Base-by-base conservation (phyloP, 805 yeast genomes). In the Torulaspora delbrueckii region DNA sequence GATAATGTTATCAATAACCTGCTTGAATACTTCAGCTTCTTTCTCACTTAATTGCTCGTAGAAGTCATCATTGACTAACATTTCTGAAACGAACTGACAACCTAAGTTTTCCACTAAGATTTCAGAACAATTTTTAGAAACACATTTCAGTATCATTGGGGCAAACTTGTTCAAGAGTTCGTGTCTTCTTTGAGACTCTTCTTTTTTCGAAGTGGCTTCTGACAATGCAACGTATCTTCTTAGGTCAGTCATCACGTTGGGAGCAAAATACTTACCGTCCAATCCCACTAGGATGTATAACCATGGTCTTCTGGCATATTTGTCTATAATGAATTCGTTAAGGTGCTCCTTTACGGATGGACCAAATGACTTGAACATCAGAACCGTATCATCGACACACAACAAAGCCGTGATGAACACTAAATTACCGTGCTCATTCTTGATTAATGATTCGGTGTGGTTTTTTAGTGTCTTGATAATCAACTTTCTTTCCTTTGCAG, bases 331-430 rank as follows among this genome's bases (percentile, higher is more conserved):
- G 19, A 87, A 68, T 28, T 77, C 79, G 26, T 74, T 78, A 24
- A 76, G 71, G 47, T 77, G 71, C 52, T 82, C 91, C 36, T 73
- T 69, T 25, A 73, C 67, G 5, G 60, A 37, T 13, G 63, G 58
- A 19, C 59, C 61, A 60, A 91, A 85, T 0, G 95, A 76, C 66
- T 87, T 89, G 63, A 74, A 74, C 36, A 87, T 76, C 58, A 87
- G 73, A 43, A 85, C 93, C 2, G 98, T 90, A 73, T 91, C 99
- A 72, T 91, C 99, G 46, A 90, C 93, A 23, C 91, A 82, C 78
- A 84, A 75, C 67, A 86, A 82, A 34, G 88, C 70, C 9, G 91
- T 78, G 55, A 79, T 84, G 52, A 90, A 75, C 10, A 90, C 97
- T 37, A 75, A 57, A 66, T 86, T 84, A 62, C 99, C 99, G 62